Base-by-base conservation (phyloP, 2,329 filamentous ascomycete genomes). In the Aspergillus ustus region DNA sequence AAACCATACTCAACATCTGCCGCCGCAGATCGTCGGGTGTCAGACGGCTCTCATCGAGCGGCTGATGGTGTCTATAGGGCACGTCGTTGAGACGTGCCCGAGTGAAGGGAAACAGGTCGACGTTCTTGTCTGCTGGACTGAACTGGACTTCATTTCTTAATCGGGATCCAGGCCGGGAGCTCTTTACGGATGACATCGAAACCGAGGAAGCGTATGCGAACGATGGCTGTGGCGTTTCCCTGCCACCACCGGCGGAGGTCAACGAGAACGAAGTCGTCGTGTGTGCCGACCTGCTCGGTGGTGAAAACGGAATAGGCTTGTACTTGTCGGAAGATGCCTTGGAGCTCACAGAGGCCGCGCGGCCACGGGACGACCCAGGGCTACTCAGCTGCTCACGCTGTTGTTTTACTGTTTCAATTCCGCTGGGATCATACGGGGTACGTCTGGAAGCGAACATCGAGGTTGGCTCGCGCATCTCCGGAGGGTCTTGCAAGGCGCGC, bases 1-100 rank as follows among this genome's bases (percentile, higher is more conserved):
- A 99, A 2, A 99, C 93, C 6, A 93, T 90, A 67, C 85, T 91
- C 4, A 99, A 84, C 93, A 99, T 97, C 75, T 97, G 93, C 51
- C 85, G 85, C 52, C 94, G 88, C 49, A 97, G 84, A 67, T 96
- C 89, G 68, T 97, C 90, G 8, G 87, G 78, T 7, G 90, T 91
- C 25, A 92, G 78, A 29, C 84, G 84, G 3, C 81, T 76, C 59
- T 87, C 83, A 66, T 89, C 85, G 15, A 83, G 69, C 1, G 82
- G 77, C 15, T 87, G 84, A 0, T 89, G 87, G 52, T 90, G 87
- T 69, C 90, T 89, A 73, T 96, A 96, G 0, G 91, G 89, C 4
- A 97, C 87, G 66, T 97, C 92, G 63, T 87, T 90, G 7, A 98
- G 82, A 17, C 93, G 87, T 48, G 89, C 89, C 58, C 91, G 89